These are phyloP conservation scores for Euphrasia arctica DNA, from an alignment of 305 asterid genomes.

Conservation along the genomic window DNA sequence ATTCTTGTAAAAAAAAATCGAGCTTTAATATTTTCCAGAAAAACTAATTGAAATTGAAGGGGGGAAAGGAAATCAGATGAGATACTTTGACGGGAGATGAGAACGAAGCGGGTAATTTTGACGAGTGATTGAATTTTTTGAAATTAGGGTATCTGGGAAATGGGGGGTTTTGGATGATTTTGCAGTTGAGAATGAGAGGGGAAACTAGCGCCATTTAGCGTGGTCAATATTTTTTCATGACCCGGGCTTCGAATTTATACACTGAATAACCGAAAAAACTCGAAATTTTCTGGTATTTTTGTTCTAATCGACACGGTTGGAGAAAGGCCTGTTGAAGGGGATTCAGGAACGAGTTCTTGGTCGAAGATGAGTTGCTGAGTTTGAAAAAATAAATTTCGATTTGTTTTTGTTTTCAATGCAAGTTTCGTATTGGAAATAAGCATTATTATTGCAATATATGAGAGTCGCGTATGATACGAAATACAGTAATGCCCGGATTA, in stretches of 20 bases:
- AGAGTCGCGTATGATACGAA: too few species aligned
- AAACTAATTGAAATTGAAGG: not conserved
- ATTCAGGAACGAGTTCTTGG: too few species aligned
- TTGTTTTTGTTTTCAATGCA: too few species aligned
- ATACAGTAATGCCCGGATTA: too few species aligned
- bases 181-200: conserved; percentile 24
- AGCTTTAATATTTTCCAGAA: not conserved
- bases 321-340: too few species aligned
- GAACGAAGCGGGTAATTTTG: conserved; percentile 23
- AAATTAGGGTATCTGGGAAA: conserved; percentile 37
- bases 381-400: too few species aligned
- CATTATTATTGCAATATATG: too few species aligned
- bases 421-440: too few species aligned
- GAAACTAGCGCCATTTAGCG: conserved; percentile 52
- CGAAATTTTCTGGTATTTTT: too few species aligned
- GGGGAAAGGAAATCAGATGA: not conserved
- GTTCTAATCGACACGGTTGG: too few species aligned
- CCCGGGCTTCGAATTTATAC: not conserved
- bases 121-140: conserved; percentile 24
- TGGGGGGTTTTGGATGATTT: conserved; percentile 27
- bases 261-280: too few species aligned
- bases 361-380: too few species aligned
- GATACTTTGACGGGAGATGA: conserved; percentile 23
- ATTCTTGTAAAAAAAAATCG: not conserved
- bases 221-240: not conserved